Percentiles rank a stretch among this genome's conserved stretches.
Conservation (phyloP, 345 rosid genomes). For the Murraya koenigii region DNA sequence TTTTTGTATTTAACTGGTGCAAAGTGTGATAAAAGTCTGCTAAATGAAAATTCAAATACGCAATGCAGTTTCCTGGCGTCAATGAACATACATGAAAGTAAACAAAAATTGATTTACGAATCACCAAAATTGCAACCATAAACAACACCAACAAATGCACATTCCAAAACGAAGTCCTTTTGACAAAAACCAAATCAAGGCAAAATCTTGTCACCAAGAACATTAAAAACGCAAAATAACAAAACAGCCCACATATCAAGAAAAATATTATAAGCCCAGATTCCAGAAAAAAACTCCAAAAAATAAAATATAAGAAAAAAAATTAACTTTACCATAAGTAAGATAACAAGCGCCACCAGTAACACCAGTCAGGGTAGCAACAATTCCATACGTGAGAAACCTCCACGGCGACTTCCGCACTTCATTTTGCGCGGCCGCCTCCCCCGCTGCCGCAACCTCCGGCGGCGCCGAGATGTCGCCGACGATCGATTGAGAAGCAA, state of each 20-base stretch:
- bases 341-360: slow-evolving; percentile 55
- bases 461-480: slow-evolving; percentile 38
- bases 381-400: slow-evolving; percentile 55
- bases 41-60: background rate
- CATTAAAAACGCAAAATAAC: background rate
- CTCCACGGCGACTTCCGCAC: slow-evolving; percentile 40
- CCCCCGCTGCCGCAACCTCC: slow-evolving; percentile 25
- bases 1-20: background rate
- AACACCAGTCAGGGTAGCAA: slow-evolving; percentile 58
- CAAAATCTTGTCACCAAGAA: background rate
- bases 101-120: background rate
- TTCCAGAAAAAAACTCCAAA: background rate
- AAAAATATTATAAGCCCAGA: background rate
- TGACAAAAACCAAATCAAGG: background rate
- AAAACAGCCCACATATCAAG: background rate
- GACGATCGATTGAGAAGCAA: slow-evolving; percentile 46
- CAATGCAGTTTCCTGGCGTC: background rate
- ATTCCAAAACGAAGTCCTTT: background rate
- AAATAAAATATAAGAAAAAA: background rate
- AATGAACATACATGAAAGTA: background rate
- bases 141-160: background rate
- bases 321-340: slow-evolving; percentile 49
- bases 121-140: background rate
- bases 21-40: background rate
- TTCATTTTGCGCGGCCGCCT: slow-evolving; percentile 23